A percentile compares a stretch with the other conserved stretches of the same genome.
These are phyloP conservation scores for Chernovozyma aurita DNA, from an alignment of 1,139 yeast species.

Conservation along the genomic window DNA sequence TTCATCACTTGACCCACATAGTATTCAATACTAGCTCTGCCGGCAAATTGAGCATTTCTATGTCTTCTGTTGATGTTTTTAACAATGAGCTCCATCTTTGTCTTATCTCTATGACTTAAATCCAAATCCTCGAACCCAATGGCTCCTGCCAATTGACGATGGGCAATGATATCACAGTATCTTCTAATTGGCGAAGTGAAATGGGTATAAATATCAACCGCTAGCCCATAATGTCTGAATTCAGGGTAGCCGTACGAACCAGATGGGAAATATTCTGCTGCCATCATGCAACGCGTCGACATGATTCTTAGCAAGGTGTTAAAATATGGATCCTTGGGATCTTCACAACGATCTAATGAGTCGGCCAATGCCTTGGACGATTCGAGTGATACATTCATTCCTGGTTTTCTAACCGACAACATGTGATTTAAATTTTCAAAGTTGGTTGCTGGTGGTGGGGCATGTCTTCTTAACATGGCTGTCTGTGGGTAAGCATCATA, in stretches of 20 bases:
- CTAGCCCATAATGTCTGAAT: slow-evolving; percentile 94
- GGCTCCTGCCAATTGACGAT: slow-evolving; percentile 95
- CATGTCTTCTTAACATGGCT: slow-evolving; percentile 97
- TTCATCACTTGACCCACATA: slow-evolving; percentile 98
- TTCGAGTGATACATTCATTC: slow-evolving; percentile 73
- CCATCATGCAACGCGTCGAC: slow-evolving; percentile 99
- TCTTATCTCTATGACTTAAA: slow-evolving; percentile 79
- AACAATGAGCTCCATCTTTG: slow-evolving; percentile 85
- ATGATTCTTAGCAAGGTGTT: slow-evolving; percentile 90
- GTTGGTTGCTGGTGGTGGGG: slow-evolving; percentile 90
- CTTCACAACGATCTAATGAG: slow-evolving; percentile 83
- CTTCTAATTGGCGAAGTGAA: slow-evolving; percentile 98
- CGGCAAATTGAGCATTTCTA: slow-evolving; percentile 98
- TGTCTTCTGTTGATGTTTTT: slow-evolving; percentile 90
- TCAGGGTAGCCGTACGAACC: slow-evolving; percentile 95
- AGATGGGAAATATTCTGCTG: slow-evolving; percentile 94
- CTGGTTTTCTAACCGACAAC: slow-evolving; percentile 73
- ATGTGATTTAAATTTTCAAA: slow-evolving; percentile 88
- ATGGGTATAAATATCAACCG: slow-evolving; percentile 96
- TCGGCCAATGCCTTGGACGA: slow-evolving; percentile 91
- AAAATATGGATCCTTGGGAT: slow-evolving; percentile 80
- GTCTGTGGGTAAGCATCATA: slow-evolving; percentile 94
- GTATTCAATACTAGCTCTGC: slow-evolving; percentile 95
- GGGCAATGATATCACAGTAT: slow-evolving; percentile 96
- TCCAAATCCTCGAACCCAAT: slow-evolving; percentile 88